Conservation (phyloP, 129 eudicot genomes). For the Escallonia rubra region DNA sequence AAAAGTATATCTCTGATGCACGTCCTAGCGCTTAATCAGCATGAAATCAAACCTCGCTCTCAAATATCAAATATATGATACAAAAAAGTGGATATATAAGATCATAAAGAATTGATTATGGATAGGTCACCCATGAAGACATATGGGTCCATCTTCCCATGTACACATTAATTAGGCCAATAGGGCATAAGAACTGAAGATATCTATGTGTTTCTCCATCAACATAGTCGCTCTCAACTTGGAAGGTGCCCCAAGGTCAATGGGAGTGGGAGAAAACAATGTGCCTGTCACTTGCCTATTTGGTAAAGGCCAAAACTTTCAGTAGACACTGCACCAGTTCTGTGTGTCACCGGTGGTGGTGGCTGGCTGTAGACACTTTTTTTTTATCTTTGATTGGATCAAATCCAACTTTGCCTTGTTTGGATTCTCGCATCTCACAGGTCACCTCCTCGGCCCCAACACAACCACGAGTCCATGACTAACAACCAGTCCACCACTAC, state of each 20-base stretch:
- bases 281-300: not conserved
- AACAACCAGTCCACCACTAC: not conserved
- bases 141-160: too few relatives aligned
- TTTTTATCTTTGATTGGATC: too few relatives aligned
- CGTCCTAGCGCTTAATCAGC: too few relatives aligned
- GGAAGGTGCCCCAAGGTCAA: conserved; percentile 5
- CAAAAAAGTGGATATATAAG: too few relatives aligned
- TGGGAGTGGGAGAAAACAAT: not conserved
- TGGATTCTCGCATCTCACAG: not conserved
- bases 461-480: not conserved
- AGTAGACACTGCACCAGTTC: not conserved
- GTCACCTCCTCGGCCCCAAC: not conserved
- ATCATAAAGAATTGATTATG: too few relatives aligned
- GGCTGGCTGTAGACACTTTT: too few relatives aligned
- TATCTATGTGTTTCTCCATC: not conserved
- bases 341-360: not conserved
- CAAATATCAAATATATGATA: too few relatives aligned
- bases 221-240: not conserved
- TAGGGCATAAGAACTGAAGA: not conserved
- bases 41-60: too few relatives aligned
- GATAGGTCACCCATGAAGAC: too few relatives aligned
- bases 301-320: not conserved
- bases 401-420: not conserved
- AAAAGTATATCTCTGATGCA: too few relatives aligned
- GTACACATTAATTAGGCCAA: not conserved